Percentiles rank a stretch among this genome's conserved stretches.
These are phyloP conservation scores for Centella asiatica DNA, from an alignment of 129 eudicot species.

Conservation along the genomic window DNA sequence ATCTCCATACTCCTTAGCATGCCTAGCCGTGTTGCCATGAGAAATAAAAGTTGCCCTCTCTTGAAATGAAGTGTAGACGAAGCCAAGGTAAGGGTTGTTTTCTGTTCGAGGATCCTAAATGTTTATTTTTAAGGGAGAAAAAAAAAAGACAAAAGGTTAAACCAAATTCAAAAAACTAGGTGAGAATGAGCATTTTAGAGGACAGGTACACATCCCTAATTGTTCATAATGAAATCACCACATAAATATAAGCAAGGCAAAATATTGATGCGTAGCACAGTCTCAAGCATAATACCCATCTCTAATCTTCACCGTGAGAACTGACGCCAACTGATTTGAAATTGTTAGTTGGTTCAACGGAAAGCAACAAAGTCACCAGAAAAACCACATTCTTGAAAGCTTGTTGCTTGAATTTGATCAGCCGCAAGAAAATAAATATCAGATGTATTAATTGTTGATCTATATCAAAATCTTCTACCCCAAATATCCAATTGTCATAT, in stretches of 20 bases:
- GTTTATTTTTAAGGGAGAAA: too few species aligned
- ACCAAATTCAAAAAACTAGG: not conserved
- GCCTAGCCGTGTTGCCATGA: constrained; percentile 16
- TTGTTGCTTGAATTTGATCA: not conserved
- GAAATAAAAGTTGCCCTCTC: constrained; percentile 13
- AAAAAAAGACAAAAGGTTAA: not conserved
- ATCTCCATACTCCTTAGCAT: constrained; percentile 12
- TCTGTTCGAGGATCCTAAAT: constrained; percentile 6
- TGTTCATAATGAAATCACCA: not conserved
- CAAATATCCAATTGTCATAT: not conserved
- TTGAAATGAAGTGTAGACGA: constrained; percentile 15
- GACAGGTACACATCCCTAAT: not conserved
- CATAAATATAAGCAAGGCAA: too few species aligned
- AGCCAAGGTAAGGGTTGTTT: constrained; percentile 8
- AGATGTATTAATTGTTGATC: too few species aligned
- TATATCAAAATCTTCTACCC: not conserved
- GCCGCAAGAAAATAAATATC: too few species aligned
- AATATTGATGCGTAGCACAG: too few species aligned
- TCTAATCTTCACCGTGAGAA: too few species aligned
- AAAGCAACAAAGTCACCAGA: not conserved
- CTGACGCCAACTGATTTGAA: not conserved
- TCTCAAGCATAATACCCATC: too few species aligned
- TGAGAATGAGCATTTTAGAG: not conserved
- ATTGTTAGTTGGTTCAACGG: not conserved
- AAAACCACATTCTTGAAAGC: not conserved